Conservation (phyloP, 441 rosid species). For the Theobroma grandiflorum region DNA sequence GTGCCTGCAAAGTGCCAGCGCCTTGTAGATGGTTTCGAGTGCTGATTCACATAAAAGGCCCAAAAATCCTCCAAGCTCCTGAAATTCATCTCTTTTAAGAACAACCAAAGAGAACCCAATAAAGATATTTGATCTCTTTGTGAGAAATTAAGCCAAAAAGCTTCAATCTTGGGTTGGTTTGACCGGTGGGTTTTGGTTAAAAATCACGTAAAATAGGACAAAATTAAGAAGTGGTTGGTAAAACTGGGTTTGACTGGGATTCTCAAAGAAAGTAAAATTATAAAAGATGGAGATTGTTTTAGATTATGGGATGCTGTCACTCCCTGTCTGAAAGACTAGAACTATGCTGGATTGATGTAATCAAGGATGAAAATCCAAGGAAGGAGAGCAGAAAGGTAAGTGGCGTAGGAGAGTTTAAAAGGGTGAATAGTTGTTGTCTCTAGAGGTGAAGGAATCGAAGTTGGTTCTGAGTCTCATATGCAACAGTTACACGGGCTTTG, state of each 20-base stretch:
- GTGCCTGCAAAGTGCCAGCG: slow-evolving; percentile 92
- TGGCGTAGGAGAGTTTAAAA: slow-evolving; percentile 3
- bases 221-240: not conserved
- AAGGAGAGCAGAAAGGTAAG: slow-evolving; percentile 10
- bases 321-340: slow-evolving; percentile 13
- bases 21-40: slow-evolving; percentile 88
- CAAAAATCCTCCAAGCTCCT: slow-evolving; percentile 94
- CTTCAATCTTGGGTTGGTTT: slow-evolving; percentile 31
- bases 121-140: slow-evolving; percentile 17
- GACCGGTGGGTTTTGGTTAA: slow-evolving; percentile 2
- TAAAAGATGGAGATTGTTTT: slow-evolving; percentile 10
- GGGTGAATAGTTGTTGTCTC: slow-evolving; percentile 35
- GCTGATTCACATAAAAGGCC: slow-evolving; percentile 90
- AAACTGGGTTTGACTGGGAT: slow-evolving; percentile 26
- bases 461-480: slow-evolving; percentile 23
- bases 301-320: not conserved
- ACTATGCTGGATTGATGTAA: slow-evolving; percentile 26
- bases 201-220: not conserved
- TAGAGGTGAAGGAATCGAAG: slow-evolving; percentile 24
- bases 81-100: slow-evolving; percentile 69
- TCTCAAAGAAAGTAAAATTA: not conserved
- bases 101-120: not conserved
- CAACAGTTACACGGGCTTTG: not conserved
- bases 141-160: not conserved
- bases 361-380: slow-evolving; percentile 19